Evolutionary conservation across 441 rosid genomes (phyloP).

Genomic region (Mallotus repandus): DNA sequence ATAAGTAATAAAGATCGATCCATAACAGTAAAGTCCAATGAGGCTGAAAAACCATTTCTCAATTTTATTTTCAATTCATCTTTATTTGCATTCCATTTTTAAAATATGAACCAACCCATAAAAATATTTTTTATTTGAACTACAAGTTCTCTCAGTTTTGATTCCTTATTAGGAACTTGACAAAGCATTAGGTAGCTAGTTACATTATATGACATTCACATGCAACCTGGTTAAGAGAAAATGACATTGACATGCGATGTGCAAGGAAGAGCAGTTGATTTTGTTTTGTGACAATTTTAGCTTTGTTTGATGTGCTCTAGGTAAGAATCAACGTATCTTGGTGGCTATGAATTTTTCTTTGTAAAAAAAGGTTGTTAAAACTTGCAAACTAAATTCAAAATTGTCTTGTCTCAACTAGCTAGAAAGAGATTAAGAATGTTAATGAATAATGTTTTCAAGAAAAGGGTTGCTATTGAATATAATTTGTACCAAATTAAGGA

Average conservation of each 20-base stretch:
- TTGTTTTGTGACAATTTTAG: not conserved
- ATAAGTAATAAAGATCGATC: too few relatives aligned
- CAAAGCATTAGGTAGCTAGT: slow-evolving; percentile 30
- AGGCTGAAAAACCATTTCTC: too few relatives aligned
- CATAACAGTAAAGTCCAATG: too few relatives aligned
- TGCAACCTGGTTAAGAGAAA: slow-evolving; percentile 18
- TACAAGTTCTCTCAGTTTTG: too few relatives aligned
- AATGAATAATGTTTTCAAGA: too few relatives aligned
- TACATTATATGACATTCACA: slow-evolving; percentile 26
- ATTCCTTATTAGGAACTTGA: not conserved
- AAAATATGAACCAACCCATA: too few relatives aligned
- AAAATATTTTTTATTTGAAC: too few relatives aligned
- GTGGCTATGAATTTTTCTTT: not conserved
- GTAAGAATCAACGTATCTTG: not conserved
- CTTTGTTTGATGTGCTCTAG: slow-evolving; percentile 19
- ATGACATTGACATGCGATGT: not conserved
- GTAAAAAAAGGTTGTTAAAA: slow-evolving; percentile 11
- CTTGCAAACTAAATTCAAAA: not conserved
- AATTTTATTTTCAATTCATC: too few relatives aligned
- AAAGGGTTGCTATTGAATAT: too few relatives aligned
- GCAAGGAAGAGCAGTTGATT: slow-evolving; percentile 2
- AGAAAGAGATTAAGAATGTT: not conserved
- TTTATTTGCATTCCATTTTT: too few relatives aligned
- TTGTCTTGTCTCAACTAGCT: not conserved
- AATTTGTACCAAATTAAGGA: slow-evolving; percentile 25